Evolutionary conservation across 805 yeast species (phyloP).

Genomic region (Suhomyces canberraensis): DNA sequence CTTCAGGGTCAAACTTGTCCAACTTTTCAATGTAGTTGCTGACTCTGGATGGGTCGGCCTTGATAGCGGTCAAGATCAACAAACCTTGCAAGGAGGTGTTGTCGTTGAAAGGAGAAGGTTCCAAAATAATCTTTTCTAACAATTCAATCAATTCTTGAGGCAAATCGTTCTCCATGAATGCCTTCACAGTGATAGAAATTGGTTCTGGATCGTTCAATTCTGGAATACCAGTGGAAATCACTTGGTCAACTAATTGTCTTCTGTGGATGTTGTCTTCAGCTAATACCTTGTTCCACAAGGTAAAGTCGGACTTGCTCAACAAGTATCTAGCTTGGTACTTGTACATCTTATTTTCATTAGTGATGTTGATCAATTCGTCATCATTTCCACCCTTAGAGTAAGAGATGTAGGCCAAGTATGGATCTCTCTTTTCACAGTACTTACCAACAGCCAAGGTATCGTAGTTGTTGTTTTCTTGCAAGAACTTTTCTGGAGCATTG

Average conservation of each 20-base stretch:
- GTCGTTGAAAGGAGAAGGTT: slow-evolving; percentile 95
- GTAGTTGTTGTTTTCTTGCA: slow-evolving; percentile 84
- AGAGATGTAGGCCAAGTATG: slow-evolving; percentile 95
- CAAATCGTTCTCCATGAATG: slow-evolving; percentile 92
- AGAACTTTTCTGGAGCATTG: slow-evolving; percentile 95
- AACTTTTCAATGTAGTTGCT: slow-evolving; percentile 79
- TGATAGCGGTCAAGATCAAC: slow-evolving; percentile 88
- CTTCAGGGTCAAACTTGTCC: slow-evolving; percentile 83
- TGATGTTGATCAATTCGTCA: slow-evolving; percentile 81
- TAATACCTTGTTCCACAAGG: slow-evolving; percentile 79
- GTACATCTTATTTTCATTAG: slow-evolving; percentile 97
- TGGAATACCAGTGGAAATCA: slow-evolving; percentile 94
- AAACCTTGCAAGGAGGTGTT: slow-evolving; percentile 94
- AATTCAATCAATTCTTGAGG: slow-evolving; percentile 92
- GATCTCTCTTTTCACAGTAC: slow-evolving; percentile 98
- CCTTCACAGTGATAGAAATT: slow-evolving; percentile 87
- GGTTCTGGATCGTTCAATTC: slow-evolving; percentile 92
- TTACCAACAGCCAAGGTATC: slow-evolving; percentile 95
- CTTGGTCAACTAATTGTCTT: slow-evolving; percentile 89
- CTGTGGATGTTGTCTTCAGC: slow-evolving; percentile 76
- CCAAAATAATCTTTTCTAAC: slow-evolving; percentile 91
- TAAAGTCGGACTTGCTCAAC: slow-evolving; percentile 80
- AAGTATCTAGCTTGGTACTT: slow-evolving; percentile 98
- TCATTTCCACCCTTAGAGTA: slow-evolving; percentile 95
- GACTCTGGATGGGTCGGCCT: slow-evolving; percentile 88